phyloP scores from a whole-genome alignment of 352 stramenopile species.

The Pythium phragmiticola region DNA sequence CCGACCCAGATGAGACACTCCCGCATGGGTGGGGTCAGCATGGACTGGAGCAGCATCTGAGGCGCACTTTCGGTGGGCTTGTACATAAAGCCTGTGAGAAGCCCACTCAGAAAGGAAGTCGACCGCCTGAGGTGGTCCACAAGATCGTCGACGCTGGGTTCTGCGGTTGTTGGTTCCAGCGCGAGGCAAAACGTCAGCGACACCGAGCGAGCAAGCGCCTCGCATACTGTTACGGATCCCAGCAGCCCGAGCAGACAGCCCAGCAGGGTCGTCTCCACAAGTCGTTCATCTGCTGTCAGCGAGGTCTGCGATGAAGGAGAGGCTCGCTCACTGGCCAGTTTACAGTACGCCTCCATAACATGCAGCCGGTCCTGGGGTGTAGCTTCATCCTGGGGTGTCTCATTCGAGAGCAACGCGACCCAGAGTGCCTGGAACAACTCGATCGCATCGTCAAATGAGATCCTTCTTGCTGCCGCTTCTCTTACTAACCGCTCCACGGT shows the following conservation, averaged over 20 bases:
- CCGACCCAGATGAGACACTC: constrained; percentile 16
- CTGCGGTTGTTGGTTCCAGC: neutral
- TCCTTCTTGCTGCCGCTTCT: neutral
- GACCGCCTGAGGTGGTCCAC: neutral
- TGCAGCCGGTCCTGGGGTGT: constrained; percentile 12
- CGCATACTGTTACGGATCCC: constrained; percentile 9
- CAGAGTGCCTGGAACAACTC: constrained; percentile 13
- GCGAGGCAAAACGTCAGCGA: neutral
- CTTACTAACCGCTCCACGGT: neutral
- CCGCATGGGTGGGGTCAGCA: constrained; percentile 8
- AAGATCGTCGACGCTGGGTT: neutral
- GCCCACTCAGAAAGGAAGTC: constrained; percentile 12
- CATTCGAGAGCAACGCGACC: constrained; percentile 16
- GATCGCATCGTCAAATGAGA: neutral
- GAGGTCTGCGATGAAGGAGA: neutral
- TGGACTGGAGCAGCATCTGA: constrained; percentile 13
- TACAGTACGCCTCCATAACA: constrained; percentile 19
- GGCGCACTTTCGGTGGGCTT: constrained; percentile 10
- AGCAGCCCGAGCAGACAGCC: constrained; percentile 15
- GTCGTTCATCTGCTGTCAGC: neutral
- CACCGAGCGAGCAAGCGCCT: constrained; percentile 1
- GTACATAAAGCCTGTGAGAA: constrained; percentile 12
- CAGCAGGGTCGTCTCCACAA: neutral
- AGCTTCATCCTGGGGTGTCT: neutral
- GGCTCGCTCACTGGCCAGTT: neutral